Conservation (phyloP, 2,329 filamentous ascomycete genomes). For the Pseudocercospora eumusae region DNA sequence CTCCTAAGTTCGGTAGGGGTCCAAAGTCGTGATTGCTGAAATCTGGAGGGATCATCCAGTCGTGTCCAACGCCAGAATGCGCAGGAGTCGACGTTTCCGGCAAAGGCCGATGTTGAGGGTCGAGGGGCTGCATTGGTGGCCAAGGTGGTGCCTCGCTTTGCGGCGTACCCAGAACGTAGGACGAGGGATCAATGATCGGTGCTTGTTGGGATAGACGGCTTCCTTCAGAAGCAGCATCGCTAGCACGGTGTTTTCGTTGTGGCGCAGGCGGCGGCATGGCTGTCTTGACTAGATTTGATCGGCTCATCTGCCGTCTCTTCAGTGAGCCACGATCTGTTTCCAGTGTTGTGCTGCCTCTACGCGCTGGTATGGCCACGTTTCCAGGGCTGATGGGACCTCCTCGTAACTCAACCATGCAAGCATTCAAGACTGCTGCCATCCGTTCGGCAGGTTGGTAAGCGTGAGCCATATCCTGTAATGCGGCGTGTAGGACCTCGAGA, state of each 20-base stretch:
- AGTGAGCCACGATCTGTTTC: slow-evolving; percentile 22
- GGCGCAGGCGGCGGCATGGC: slow-evolving; percentile 24
- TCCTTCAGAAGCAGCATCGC: slow-evolving; percentile 16
- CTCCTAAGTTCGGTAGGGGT: slow-evolving; percentile 17
- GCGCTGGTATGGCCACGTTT: slow-evolving; percentile 20
- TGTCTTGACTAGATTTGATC: not conserved
- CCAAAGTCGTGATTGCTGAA: slow-evolving; percentile 16
- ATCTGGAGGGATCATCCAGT: slow-evolving; percentile 22
- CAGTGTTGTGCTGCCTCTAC: slow-evolving; percentile 24
- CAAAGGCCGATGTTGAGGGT: slow-evolving; percentile 6
- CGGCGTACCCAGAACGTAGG: slow-evolving; percentile 25
- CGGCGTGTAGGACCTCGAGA: slow-evolving; percentile 32
- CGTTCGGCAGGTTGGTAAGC: slow-evolving; percentile 31
- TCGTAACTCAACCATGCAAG: slow-evolving; percentile 31
- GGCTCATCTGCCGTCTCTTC: slow-evolving; percentile 29
- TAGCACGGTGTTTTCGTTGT: slow-evolving; percentile 17
- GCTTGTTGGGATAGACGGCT: slow-evolving; percentile 14
- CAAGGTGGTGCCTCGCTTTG: slow-evolving; percentile 18
- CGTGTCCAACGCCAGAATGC: slow-evolving; percentile 12
- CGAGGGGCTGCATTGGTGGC: slow-evolving; percentile 8
- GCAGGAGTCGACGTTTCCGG: slow-evolving; percentile 16
- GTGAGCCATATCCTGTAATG: slow-evolving; percentile 31
- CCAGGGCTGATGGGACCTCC: slow-evolving; percentile 30
- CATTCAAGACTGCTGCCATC: slow-evolving; percentile 32
- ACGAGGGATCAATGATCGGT: slow-evolving; percentile 11